Percentiles rank a stretch among this genome's conserved stretches.
phyloP scores from a whole-genome alignment of 352 stramenopile species.

The Phytophthora macrochlamydospora region DNA sequence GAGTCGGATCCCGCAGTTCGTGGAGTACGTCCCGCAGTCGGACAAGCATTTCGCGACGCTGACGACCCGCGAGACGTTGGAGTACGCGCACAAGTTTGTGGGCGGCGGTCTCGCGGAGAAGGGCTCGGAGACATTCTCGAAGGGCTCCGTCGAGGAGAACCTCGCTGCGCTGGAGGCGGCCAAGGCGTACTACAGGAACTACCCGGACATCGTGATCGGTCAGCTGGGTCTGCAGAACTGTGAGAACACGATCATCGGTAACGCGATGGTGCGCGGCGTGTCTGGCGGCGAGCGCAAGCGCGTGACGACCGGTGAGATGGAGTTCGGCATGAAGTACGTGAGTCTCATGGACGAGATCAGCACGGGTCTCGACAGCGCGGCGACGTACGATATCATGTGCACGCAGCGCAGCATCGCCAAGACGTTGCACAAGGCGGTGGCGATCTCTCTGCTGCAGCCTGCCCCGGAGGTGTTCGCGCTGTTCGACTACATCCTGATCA shows the following conservation, averaged over 20 bases:
- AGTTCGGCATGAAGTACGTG: constrained; percentile 80
- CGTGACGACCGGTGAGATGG: constrained; percentile 90
- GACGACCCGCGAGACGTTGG: constrained; percentile 21
- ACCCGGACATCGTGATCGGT: background rate
- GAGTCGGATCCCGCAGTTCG: constrained; percentile 17
- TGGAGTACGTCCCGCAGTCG: constrained; percentile 13
- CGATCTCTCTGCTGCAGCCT: constrained; percentile 59
- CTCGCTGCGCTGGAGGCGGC: background rate
- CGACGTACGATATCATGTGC: constrained; percentile 84
- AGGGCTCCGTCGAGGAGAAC: background rate
- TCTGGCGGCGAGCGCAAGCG: constrained; percentile 88
- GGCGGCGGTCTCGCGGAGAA: constrained; percentile 58
- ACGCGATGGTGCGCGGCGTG: background rate
- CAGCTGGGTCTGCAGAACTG: background rate
- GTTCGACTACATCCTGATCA: constrained; percentile 81
- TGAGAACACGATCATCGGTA: background rate
- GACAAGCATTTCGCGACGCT: constrained; percentile 22
- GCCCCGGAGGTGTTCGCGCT: constrained; percentile 14
- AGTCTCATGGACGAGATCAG: constrained; percentile 86
- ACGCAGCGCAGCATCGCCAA: constrained; percentile 30
- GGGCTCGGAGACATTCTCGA: background rate
- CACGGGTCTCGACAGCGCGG: constrained; percentile 87
- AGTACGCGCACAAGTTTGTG: constrained; percentile 16
- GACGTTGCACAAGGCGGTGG: constrained; percentile 35
- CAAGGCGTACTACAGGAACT: background rate